Evolutionary conservation across 805 yeast genomes (phyloP), one percentile per base, ranked within the genome.

Genomic region (Sungouiella thailandica): DNA sequence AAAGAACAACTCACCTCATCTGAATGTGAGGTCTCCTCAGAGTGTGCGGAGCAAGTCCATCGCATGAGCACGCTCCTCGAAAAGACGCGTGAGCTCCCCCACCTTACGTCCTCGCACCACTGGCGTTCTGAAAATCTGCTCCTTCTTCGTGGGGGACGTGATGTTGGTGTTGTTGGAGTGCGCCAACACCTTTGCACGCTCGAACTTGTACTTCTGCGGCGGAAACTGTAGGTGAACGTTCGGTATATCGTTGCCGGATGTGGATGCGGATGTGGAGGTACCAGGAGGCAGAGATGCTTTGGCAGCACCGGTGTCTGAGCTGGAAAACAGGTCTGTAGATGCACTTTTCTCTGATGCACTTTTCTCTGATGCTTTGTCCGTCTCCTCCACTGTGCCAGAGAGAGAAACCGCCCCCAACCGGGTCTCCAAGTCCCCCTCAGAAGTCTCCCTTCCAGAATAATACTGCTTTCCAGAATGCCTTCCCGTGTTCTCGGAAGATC

Each of bases 51-150:
- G 32, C 8, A 66, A 45, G 35, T 64, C 67, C 31, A 64, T 46
- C 2, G 68, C 72, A 36, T 64, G 58, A 4, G 62, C 52, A 43
- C 81, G 60, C 49, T 80, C 84, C 49, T 80, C 88, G 43, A 75
- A 80, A 25, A 80, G 54, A 37, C 68, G 71, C 2, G 86, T 82
- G 38, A 80, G 58, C 47, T 74, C 78, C 9, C 78, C 74, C 1
- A 80, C 86, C 53, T 74, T 76, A 33, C 73, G 64, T 9, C 77
- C 79, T 12, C 78, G 52, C 9, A 72, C 63, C 5, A 75, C 75
- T 5, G 70, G 71, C 35, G 55, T 57, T 29, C 53, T 57, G 25
- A 30, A 16, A 6, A 17, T n/a, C 7, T 6, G 8, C 23, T 5
- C 15, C 4, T 8, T n/a, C 12, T 22, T 29, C 14, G 19, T 17